Conservation (phyloP, 768 basidiomycete species). For the Panellus pusillus region DNA sequence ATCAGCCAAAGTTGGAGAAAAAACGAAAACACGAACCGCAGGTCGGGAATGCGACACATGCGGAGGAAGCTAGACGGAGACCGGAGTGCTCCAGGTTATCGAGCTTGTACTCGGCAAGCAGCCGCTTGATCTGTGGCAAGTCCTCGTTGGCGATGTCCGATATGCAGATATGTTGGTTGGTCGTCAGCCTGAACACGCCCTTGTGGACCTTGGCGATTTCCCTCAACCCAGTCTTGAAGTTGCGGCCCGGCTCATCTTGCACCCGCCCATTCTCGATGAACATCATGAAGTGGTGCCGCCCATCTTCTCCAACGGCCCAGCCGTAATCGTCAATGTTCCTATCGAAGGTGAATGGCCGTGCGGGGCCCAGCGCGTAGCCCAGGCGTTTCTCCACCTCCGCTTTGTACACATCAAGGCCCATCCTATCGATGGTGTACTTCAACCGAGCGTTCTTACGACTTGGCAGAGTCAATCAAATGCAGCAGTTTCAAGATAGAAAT, state of each 20-base stretch:
- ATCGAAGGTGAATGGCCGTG: slow-evolving; percentile 78
- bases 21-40: slow-evolving; percentile 57
- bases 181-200: slow-evolving; percentile 89
- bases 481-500: background rate
- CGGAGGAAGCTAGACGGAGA: slow-evolving; percentile 84
- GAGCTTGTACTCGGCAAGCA: slow-evolving; percentile 84
- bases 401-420: slow-evolving; percentile 87
- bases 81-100: slow-evolving; percentile 83
- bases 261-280: slow-evolving; percentile 98
- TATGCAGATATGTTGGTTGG: slow-evolving; percentile 92
- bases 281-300: slow-evolving; percentile 86
- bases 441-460: slow-evolving; percentile 72
- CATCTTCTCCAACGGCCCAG: slow-evolving; percentile 87
- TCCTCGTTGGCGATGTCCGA: slow-evolving; percentile 79
- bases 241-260: slow-evolving; percentile 86
- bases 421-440: slow-evolving; percentile 96
- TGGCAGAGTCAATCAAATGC: slow-evolving; percentile 14
- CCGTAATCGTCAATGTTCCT: slow-evolving; percentile 93
- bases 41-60: slow-evolving; percentile 97
- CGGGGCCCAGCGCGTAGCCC: slow-evolving; percentile 73
- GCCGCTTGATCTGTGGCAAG: slow-evolving; percentile 69
- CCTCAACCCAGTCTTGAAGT: slow-evolving; percentile 89
- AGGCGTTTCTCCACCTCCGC: slow-evolving; percentile 87
- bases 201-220: slow-evolving; percentile 95
- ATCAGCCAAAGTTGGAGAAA: slow-evolving; percentile 1